Evolutionary conservation across 495 filamentous ascomycete species (phyloP), one percentile per base, ranked within the genome.

Genomic region (Saxispiralis lemnorum): DNA sequence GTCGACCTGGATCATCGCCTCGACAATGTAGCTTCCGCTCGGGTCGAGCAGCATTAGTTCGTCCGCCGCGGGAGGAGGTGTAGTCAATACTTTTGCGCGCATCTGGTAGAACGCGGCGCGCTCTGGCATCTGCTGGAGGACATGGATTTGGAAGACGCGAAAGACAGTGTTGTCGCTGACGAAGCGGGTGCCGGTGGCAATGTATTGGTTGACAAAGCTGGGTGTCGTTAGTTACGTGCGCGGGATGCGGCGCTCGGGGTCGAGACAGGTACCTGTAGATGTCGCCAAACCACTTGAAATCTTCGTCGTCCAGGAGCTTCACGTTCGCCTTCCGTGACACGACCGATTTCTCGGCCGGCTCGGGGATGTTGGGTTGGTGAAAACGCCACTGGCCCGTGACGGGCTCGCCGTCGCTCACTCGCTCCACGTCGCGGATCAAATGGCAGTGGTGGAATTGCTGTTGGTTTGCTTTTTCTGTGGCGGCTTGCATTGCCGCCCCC

Each of bases 91-190:
- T 6, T n/a, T 4, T 6, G 4, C 16, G 16, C 13, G 16, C 34
- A 35, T 17, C 7, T 41, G 18, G 14, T 30, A 7, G 12, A 31
- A 14, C 11, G 14, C 38, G 20, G 18, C 38, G 6, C 14, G 6
- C 17, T n/a, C 12, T n/a, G 38, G 10, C 38, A 20, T 21, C 16
- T 17, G 18, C 38, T 17, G 20, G 24, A 28, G 24, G 24, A 28
- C 9, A n/a, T 30, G 28, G 4, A 41, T 16, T 5, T 60, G 61
- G 21, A 58, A 54, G 13, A 71, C 46, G 6, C 56, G 53, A 41
- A 71, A 49, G 39, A 66, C 48, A 19, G 70, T 40, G 51, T 68
- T 66, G 37, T 60, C 56, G 41, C 65, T 59, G 35, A 70, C 51
- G 35, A 68, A 52, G 32, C 55, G 60, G 37, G 62, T 54, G 31